Evolutionary conservation across 116 monocot genomes (phyloP), one percentile per base, ranked within the genome.

Genomic region (Dioscorea cayenensis): DNA sequence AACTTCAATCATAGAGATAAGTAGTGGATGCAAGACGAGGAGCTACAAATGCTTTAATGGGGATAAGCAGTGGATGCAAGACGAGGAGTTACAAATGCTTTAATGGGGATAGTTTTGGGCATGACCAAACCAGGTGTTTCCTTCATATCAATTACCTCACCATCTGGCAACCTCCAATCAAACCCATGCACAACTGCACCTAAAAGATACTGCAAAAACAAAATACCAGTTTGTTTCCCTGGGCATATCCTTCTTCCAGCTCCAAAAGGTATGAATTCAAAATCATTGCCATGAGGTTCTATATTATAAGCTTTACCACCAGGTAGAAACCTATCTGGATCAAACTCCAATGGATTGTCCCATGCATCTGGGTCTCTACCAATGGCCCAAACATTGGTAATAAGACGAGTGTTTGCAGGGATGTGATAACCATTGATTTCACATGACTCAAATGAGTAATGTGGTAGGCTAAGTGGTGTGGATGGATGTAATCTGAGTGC

Each of bases 231-330:
- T 12, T 63, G 21, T 64, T 64, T 76, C 21, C 76, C 76, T 14
- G 70, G 64, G 36, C 76, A 76, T 20, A 69, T 69, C 78, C 78
- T 78, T 28, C 73, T 7, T 27, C 78, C 78, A 17, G 78, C 66
- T 2, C 78, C 78, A 13, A 78, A 78, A n/a, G 73, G 78, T 62
- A 78, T 78, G 0, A 78, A 65, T 68, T 73, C 73, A 28, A 78
- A 78, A 35, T 78, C 64, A 27, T 49, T 73, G 2, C 78, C 78
- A 21, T 29, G 32, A 0, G 51, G 61, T 28, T 78, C 73, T 0
- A 59, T 71, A 22, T 37, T 70, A 3, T 51, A 37, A 19, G 27
- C 51, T 58, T 63, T 48, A 10, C 79, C 79, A 18, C 16, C 5
- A 25, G 25, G 25, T 3, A 79, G 14, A 43, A 79, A 79, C 63